These are phyloP conservation scores for Schwanniomyces vanrijiae DNA, from an alignment of 805 yeast genomes.

Conservation along the genomic window DNA sequence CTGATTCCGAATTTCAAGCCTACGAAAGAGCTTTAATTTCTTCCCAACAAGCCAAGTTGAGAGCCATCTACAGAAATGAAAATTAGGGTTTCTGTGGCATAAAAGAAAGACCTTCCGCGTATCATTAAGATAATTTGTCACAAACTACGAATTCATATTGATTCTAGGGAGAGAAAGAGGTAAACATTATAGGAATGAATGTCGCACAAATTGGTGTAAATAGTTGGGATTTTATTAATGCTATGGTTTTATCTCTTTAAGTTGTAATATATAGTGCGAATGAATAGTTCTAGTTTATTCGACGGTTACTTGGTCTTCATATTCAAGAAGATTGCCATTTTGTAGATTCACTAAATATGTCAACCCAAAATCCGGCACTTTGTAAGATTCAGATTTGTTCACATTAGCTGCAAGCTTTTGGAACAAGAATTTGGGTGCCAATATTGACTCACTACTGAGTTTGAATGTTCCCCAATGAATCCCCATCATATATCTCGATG, in stretches of 20 bases:
- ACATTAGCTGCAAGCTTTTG: conserved; percentile 47
- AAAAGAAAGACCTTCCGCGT: neutral
- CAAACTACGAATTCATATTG: neutral
- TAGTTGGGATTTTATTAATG: conserved; percentile 1
- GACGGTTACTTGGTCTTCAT: conserved; percentile 7
- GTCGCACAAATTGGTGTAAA: neutral
- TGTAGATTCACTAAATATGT: conserved; percentile 55
- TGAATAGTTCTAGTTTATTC: neutral
- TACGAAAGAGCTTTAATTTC: conserved; percentile 29
- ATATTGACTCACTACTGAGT: conserved; percentile 80
- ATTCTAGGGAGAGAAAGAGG: neutral
- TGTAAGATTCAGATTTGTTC: conserved; percentile 38
- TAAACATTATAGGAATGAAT: neutral
- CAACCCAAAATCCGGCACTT: conserved; percentile 75
- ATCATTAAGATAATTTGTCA: neutral
- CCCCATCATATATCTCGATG: conserved; percentile 68
- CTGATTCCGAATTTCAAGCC: conserved; percentile 50
- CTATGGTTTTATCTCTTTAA: neutral
- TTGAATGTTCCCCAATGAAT: conserved; percentile 98
- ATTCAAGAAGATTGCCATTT: conserved; percentile 13
- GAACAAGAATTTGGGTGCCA: conserved; percentile 74
- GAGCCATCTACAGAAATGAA: conserved; percentile 25
- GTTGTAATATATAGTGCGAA: neutral
- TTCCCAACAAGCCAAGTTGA: conserved; percentile 25
- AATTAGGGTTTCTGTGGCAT: neutral